These are phyloP conservation scores for Yamadazyma olivae DNA, from an alignment of 805 yeast species.

Conservation along the genomic window DNA sequence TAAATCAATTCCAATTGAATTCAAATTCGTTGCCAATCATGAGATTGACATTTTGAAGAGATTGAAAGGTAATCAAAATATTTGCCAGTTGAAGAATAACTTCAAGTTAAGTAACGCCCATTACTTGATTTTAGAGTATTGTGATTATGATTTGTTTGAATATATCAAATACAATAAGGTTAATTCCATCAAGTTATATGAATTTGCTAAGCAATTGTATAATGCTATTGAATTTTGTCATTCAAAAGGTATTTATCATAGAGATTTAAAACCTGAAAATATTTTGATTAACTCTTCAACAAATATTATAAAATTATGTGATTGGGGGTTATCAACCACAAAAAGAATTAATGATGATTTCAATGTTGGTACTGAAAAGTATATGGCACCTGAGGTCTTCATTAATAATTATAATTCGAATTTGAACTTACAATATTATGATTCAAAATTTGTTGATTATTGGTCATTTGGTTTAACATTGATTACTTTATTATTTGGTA, in stretches of 20 bases:
- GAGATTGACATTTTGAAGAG: constrained; percentile 44
- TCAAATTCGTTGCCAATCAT: constrained; percentile 43
- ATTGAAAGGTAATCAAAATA: constrained; percentile 44
- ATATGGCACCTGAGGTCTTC: constrained; percentile 55
- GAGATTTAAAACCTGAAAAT: constrained; percentile 76
- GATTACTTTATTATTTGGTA: constrained; percentile 49
- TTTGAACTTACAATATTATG: constrained; percentile 30
- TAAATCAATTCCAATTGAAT: constrained; percentile 40
- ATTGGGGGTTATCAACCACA: constrained; percentile 69
- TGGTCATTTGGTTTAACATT: constrained; percentile 56
- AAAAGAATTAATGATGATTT: constrained; percentile 24
- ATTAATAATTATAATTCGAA: constrained; percentile 11
- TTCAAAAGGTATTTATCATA: constrained; percentile 56
- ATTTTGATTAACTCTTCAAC: constrained; percentile 42
- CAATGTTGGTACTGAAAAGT: constrained; percentile 56
- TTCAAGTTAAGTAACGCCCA: constrained; percentile 53
- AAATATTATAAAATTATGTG: constrained; percentile 55
- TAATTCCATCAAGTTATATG: constrained; percentile 26
- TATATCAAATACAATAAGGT: constrained; percentile 4
- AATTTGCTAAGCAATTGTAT: constrained; percentile 47
- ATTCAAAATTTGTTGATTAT: constrained; percentile 46
- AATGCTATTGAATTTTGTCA: constrained; percentile 56
- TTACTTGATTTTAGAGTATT: constrained; percentile 63
- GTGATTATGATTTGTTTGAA: constrained; percentile 25
- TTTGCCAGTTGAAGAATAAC: constrained; percentile 56